Conservation (phyloP, 345 rosid genomes). For the Acer campestre region DNA sequence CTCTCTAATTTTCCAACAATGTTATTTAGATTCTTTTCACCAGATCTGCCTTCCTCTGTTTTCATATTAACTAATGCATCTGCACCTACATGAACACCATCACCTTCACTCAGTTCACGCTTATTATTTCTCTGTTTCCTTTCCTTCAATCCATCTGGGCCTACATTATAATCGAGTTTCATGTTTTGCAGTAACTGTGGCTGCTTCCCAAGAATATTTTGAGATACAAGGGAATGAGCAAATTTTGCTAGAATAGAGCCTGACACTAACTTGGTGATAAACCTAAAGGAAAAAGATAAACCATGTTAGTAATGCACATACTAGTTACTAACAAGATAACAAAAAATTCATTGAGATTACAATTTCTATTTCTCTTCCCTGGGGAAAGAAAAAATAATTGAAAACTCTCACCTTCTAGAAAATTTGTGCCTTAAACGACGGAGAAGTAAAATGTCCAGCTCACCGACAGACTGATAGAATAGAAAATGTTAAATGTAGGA, state of each 20-base stretch:
- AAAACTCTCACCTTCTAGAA: constrained; percentile 18
- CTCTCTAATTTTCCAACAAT: not conserved
- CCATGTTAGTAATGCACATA: not conserved
- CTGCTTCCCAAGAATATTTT: not conserved
- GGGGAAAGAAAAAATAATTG: not conserved
- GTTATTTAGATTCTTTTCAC: not conserved
- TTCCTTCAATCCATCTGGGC: not conserved
- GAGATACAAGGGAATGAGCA: constrained; percentile 17
- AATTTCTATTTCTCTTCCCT: not conserved
- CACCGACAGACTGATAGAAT: not conserved
- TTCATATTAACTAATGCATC: not conserved
- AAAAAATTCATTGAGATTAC: not conserved
- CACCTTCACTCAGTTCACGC: not conserved
- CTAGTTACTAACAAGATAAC: not conserved
- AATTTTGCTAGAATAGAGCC: constrained; percentile 12
- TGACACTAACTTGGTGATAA: not conserved
- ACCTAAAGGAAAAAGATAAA: constrained; percentile 10
- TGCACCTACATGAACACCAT: not conserved
- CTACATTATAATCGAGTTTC: not conserved
- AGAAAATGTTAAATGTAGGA: not conserved
- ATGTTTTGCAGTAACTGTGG: not conserved
- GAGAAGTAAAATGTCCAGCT: constrained; percentile 2
- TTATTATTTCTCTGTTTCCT: not conserved
- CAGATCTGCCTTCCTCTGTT: not conserved
- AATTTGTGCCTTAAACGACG: not conserved